Conservation (phyloP, 2,329 filamentous ascomycete species). For the Diaporthe batatas region DNA sequence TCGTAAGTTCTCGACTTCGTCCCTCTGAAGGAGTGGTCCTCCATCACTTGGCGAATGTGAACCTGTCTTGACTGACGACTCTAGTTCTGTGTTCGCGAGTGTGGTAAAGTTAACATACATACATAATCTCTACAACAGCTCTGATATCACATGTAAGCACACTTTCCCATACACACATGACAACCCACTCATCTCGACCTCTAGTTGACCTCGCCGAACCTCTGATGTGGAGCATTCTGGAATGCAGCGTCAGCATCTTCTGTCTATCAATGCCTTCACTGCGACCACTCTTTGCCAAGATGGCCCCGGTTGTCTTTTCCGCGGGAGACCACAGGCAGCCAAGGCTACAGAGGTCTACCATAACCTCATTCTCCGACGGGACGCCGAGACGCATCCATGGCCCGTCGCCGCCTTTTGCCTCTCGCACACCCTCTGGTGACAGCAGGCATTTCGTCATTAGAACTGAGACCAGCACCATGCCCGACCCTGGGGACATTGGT, state of each 20-base stretch:
- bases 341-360: slow-evolving; percentile 15
- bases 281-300: slow-evolving; percentile 37
- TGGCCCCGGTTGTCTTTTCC: slow-evolving; percentile 42
- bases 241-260: slow-evolving; percentile 38
- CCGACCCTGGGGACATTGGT: neutral
- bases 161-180: neutral
- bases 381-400: neutral
- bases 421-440: neutral
- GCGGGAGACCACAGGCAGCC: slow-evolving; percentile 34
- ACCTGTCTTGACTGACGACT: neutral
- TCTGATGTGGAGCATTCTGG: slow-evolving; percentile 37
- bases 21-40: neutral
- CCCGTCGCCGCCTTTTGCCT: neutral
- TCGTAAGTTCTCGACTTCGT: slow-evolving; percentile 4
- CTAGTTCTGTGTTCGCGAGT: slow-evolving; percentile 32
- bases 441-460: neutral
- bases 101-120: neutral
- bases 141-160: slow-evolving; percentile 34
- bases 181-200: slow-evolving; percentile 22
- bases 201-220: slow-evolving; percentile 37
- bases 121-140: slow-evolving; percentile 16
- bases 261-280: slow-evolving; percentile 33
- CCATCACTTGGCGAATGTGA: neutral
- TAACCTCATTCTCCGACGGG: slow-evolving; percentile 20
- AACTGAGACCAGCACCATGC: neutral